Evolutionary conservation across 306 rosid species (phyloP).

Genomic region (Rosa persica): DNA sequence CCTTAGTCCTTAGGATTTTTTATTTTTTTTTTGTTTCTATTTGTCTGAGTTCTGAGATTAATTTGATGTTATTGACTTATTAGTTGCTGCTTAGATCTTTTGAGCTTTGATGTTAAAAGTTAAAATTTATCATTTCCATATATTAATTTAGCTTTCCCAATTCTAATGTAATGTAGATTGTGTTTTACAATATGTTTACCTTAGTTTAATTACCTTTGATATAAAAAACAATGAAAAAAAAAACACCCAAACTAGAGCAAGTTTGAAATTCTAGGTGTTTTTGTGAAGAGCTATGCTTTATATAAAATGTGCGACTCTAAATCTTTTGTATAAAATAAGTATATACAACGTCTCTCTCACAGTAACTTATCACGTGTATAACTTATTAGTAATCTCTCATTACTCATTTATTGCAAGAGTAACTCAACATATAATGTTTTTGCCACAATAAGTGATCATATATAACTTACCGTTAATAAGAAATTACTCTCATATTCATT

Average conservation of each 20-base stretch:
- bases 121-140: background rate
- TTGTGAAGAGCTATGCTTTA: background rate
- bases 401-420: background rate
- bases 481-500: background rate
- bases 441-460: background rate
- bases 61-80: background rate
- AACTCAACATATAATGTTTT: too few species aligned
- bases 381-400: background rate
- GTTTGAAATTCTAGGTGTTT: background rate
- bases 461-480: background rate
- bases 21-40: background rate
- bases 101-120: background rate
- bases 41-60: background rate
- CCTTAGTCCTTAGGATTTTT: too few species aligned
- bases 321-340: background rate
- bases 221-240: too few species aligned
- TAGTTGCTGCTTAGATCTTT: background rate
- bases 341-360: background rate
- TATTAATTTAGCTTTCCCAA: background rate
- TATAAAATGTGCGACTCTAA: background rate
- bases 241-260: background rate
- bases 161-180: background rate
- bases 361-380: background rate
- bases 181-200: background rate
- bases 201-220: background rate